These are phyloP conservation scores for Sanguinoderma infundibulare DNA, from an alignment of 1,284 basidiomycete genomes.

Conservation along the genomic window DNA sequence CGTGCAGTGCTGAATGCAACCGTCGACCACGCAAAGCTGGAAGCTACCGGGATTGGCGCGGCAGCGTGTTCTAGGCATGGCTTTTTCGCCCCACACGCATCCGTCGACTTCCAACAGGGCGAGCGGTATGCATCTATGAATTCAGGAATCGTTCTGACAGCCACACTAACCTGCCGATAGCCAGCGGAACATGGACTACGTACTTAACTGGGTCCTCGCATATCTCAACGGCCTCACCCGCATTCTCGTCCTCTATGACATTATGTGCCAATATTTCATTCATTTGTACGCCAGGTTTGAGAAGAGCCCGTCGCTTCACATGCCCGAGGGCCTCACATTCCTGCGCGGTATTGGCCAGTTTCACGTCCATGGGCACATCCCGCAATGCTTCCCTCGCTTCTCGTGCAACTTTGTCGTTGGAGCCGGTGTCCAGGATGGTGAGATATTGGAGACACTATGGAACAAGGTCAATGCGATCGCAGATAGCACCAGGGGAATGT, in stretches of 20 bases:
- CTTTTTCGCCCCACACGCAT: constrained; percentile 22
- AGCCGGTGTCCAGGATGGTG: constrained; percentile 22
- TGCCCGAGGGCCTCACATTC: not conserved
- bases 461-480: constrained; percentile 20
- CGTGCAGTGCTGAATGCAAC: constrained; percentile 14
- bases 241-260: constrained; percentile 4
- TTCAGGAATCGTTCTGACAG: too few relatives aligned
- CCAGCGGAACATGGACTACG: constrained; percentile 30
- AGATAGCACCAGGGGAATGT: constrained; percentile 20
- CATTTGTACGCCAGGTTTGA: not conserved
- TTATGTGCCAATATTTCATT: constrained; percentile 2
- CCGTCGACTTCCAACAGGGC: constrained; percentile 27
- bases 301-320: not conserved
- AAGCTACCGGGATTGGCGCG: constrained; percentile 22
- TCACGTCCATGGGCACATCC: constrained; percentile 26
- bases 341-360: constrained; percentile 15
- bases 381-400: constrained; percentile 22
- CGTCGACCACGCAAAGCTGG: constrained; percentile 1
- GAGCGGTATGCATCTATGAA: too few relatives aligned
- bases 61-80: constrained; percentile 27
- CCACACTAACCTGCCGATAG: too few relatives aligned
- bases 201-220: not conserved
- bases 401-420: constrained; percentile 25
- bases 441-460: constrained; percentile 30
- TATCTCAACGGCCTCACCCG: not conserved